Base-by-base conservation (phyloP, 2,329 filamentous ascomycete genomes). In the Dichotomopilus funicola region DNA sequence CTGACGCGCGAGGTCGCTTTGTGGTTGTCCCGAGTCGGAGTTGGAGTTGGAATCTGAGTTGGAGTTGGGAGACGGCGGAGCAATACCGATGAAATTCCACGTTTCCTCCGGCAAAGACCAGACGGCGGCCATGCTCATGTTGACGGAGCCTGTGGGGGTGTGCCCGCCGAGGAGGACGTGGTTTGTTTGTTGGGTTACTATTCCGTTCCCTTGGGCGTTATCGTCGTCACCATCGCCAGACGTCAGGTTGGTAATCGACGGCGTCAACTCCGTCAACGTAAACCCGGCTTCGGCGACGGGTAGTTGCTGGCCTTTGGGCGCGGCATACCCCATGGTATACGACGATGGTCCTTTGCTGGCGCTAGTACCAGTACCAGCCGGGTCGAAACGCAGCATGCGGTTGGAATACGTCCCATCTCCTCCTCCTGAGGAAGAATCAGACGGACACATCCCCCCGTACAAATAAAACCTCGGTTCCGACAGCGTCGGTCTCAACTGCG, bases 381-480 rank as follows among this genome's bases (percentile, higher is more conserved):
- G n/a, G n/a, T n/a, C n/a, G n/a, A n/a, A n/a, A n/a, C n/a, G 80
- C 55, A 89, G 71, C 87, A 96, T 91, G 19, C 78, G 74, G 65
- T 90, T 90, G 1, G 89, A 91, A 70, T 96, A 97, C 42, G 83
- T 81, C 9, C 87, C 89, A 8, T 77, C 70, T 1, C 80, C 79
- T 59, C 88, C 81, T 86, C 89, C 5, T 5, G 52, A 42, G 10
- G 45, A 1, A 19, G 73, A 70, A 2, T n/a, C n/a, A n/a, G 62
- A 62, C 2, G 87, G 86, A 65, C 92, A 97, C 90, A 96, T 95
- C 62, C 92, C 92, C 38, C 91, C 92, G 70, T 95, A 96, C 6
- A 86, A 74, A 67, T 91, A 95, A 19, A 87, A 72, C 9, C 76
- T 76, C 0, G 82, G 79, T 44, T 76, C 71, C 8, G 79, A 78